Base-by-base conservation (phyloP, 805 yeast species). In the Schwanniomyces vanrijiae region DNA sequence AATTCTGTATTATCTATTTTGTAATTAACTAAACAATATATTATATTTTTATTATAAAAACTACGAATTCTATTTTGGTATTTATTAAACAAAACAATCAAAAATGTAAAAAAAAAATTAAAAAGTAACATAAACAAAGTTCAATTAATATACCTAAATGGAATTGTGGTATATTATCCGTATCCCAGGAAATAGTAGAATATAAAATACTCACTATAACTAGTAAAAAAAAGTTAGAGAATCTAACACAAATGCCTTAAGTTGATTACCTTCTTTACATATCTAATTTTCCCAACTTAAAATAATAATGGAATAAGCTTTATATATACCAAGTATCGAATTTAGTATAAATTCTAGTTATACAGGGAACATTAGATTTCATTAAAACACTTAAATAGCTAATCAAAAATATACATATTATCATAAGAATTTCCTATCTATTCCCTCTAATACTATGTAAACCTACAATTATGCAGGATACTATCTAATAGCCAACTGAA, bases 271-370 rank as follows among this genome's bases (percentile, higher is more conserved):
- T 24, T 45, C 48, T 24, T 37, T 40, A 24, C 37, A 24, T 29
- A 45, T 28, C 34, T 45, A 45, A 31, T 45, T 45, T 10, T 35
- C 39, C 48, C 48, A 45, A 31, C 48, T 41, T 10, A 45, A 37
- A 5, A 45, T 38, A 19, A 45, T 18, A 9, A 41, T 37, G 4
- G 44, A 40, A 16, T 31, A 34, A 6, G 45, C 45, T 13, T 41
- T 38, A 37, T 38, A 41, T 11, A 45, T 45, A 25, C 45, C 48
- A 13, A 41, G n/a, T 4, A 45, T n/a, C 6, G 48, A 41, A 29
- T 45, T 26, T 4, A 34, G n/a, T 45, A 25, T 21, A 34, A 13
- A 41, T 31, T 26, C 33, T 28, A 20, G 48, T 40, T 8, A 37
- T 38, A 5, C 45, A 11, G 11, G 42, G 21, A 18, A 45, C 48